Evolutionary conservation across 2,329 filamentous ascomycete species (phyloP), one percentile per base, ranked within the genome.

Genomic region (Chaetomium strumarium): DNA sequence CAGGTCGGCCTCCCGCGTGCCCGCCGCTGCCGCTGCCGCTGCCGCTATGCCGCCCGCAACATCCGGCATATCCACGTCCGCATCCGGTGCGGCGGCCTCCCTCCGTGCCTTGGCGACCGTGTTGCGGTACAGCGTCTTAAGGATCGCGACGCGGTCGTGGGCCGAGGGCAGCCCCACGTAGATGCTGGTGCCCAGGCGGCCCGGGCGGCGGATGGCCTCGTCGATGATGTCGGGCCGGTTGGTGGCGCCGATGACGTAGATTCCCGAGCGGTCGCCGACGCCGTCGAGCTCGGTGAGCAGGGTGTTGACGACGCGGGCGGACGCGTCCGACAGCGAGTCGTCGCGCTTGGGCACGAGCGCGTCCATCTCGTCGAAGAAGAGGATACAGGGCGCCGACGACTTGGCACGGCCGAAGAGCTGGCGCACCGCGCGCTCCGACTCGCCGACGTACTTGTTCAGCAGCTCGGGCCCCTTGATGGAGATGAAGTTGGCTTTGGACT

Each of bases 291-390:
- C 93, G 0, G 93, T 95, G 31, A 99, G 84, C 0, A 99, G 78
- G 1, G 92, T 95, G 67, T 97, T 97, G 60, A 99, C 93, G 2
- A 99, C 89, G 33, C 93, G 83, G 1, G 89, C 84, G 43, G 87
- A 89, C 6, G 90, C 86, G 67, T 97, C 92, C 2, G 88, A 80
- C 8, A 66, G 60, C 1, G 78, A 77, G 51, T 86, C 86, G 64
- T 92, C 90, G 50, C 93, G 84, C 47, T 84, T 84, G 0, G 92
- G 91, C 0, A 93, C 91, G 2, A 99, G 75, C 1, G 93, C 92
- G 69, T 99, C 93, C 48, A 99, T 80, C 71, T 99, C 93, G 67
- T 99, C 93, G 66, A 99, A 97, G 79, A 99, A 97, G 53, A 99
- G 85, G 50, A 99, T 90, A 66, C 92, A 97, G 1, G 93, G 93